Evolutionary conservation across 306 rosid species (phyloP).

Genomic region (Cyclanthera cordifolia): DNA sequence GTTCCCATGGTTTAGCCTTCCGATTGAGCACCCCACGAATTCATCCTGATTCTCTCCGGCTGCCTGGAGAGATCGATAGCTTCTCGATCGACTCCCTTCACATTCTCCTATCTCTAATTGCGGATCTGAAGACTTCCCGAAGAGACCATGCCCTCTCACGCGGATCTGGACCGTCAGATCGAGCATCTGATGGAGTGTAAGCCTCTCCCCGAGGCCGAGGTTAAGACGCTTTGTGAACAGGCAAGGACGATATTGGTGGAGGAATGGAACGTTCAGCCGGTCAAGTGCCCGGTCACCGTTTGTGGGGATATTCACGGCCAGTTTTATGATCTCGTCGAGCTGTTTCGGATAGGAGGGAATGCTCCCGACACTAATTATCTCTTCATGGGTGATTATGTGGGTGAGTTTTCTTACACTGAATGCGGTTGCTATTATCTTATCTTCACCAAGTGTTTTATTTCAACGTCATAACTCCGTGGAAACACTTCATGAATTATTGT

Average conservation of each 20-base stretch:
- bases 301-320: constrained; percentile 68
- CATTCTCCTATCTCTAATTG: constrained; percentile 7
- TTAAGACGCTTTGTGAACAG: constrained; percentile 46
- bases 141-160: constrained; percentile 39
- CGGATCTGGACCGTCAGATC: constrained; percentile 63
- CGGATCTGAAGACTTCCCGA: constrained; percentile 17
- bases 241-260: constrained; percentile 56
- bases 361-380: constrained; percentile 67
- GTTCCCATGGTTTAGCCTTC: not conserved
- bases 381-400: constrained; percentile 72
- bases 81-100: not conserved
- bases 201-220: constrained; percentile 41
- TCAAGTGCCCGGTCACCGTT: constrained; percentile 66
- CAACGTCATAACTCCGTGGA: not conserved
- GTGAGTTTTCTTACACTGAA: constrained; percentile 28
- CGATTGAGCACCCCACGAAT: not conserved
- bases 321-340: constrained; percentile 66
- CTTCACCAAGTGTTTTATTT: not conserved
- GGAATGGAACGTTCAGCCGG: constrained; percentile 74
- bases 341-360: constrained; percentile 59
- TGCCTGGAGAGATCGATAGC: not conserved
- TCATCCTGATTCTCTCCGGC: not conserved
- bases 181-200: constrained; percentile 55
- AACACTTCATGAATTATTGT: not conserved
- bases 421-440: not conserved